These are phyloP conservation scores for Aspergillus luchuensis DNA, from an alignment of 2,329 filamentous ascomycete genomes.

Conservation along the genomic window DNA sequence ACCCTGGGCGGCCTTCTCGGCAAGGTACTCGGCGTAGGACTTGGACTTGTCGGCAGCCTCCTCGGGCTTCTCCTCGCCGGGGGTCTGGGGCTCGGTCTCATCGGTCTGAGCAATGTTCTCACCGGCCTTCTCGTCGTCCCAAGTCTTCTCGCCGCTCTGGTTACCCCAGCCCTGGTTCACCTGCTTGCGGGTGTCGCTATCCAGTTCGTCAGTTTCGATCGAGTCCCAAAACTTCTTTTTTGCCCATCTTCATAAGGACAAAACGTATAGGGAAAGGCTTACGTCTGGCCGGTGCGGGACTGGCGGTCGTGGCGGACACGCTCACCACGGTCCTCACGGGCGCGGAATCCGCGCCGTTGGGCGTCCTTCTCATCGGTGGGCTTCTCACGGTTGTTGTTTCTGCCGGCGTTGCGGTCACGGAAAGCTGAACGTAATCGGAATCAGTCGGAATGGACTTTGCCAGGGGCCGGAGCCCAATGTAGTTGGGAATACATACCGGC, in stretches of 20 bases:
- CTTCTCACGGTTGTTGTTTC: slow-evolving; percentile 78
- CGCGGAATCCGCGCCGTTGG: slow-evolving; percentile 49
- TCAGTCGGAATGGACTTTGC: slow-evolving; percentile 18
- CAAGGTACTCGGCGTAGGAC: slow-evolving; percentile 87
- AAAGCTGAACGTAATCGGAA: slow-evolving; percentile 62
- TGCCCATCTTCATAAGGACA: neutral
- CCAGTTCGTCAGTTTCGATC: neutral
- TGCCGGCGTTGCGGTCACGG: slow-evolving; percentile 82
- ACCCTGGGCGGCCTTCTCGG: slow-evolving; percentile 71
- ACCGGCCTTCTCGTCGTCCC: slow-evolving; percentile 87
- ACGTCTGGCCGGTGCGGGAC: slow-evolving; percentile 63
- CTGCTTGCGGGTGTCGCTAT: slow-evolving; percentile 50
- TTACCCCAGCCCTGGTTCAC: slow-evolving; percentile 85
- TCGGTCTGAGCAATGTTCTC: slow-evolving; percentile 86
- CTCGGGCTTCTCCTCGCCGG: slow-evolving; percentile 48
- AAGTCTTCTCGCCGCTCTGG: slow-evolving; percentile 77
- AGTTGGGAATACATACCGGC: slow-evolving; percentile 66
- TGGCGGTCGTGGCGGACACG: slow-evolving; percentile 63
- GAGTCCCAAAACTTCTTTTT: no score
- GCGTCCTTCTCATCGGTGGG: slow-evolving; percentile 63
- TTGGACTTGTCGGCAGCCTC: slow-evolving; percentile 84
- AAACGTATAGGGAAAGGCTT: slow-evolving; percentile 35
- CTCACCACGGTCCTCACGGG: slow-evolving; percentile 55
- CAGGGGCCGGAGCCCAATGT: neutral
- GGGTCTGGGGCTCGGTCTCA: slow-evolving; percentile 68